Evolutionary conservation across 176 grass and related monocot genomes (phyloP).

Genomic region (Aegilops longissima): DNA sequence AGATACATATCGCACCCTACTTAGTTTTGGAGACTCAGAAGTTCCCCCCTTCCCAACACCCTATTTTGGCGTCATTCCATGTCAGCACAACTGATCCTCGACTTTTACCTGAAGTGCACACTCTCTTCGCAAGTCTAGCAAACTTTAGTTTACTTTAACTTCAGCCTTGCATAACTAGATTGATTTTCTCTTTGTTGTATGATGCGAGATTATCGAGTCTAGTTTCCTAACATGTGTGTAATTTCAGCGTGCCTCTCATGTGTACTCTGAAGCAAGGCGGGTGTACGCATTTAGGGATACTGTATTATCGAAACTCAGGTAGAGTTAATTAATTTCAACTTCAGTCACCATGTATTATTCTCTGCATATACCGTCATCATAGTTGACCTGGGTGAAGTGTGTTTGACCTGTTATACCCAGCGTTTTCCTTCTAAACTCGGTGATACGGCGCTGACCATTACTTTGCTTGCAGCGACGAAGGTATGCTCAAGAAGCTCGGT

Average conservation of each 20-base stretch:
- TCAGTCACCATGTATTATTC: neutral
- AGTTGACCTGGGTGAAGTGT: neutral
- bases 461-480: slow-evolving; percentile 55
- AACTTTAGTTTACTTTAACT: neutral
- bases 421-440: neutral
- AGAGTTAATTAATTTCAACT: neutral
- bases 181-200: neutral
- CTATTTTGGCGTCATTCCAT: neutral
- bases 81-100: neutral
- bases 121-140: neutral
- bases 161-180: neutral
- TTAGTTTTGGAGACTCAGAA: neutral
- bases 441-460: neutral
- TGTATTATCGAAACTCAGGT: slow-evolving; percentile 72
- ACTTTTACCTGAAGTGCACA: neutral
- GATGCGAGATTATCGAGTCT: neutral
- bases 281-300: slow-evolving; percentile 86
- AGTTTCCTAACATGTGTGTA: neutral
- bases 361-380: neutral
- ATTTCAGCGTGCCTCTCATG: slow-evolving; percentile 81
- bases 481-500: slow-evolving; percentile 72
- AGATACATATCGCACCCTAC: neutral
- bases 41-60: too few species aligned
- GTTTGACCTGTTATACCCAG: neutral
- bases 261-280: slow-evolving; percentile 89